Conservation (phyloP, 1,139 yeast species). For the Kurtzmaniella quercitrusa region DNA sequence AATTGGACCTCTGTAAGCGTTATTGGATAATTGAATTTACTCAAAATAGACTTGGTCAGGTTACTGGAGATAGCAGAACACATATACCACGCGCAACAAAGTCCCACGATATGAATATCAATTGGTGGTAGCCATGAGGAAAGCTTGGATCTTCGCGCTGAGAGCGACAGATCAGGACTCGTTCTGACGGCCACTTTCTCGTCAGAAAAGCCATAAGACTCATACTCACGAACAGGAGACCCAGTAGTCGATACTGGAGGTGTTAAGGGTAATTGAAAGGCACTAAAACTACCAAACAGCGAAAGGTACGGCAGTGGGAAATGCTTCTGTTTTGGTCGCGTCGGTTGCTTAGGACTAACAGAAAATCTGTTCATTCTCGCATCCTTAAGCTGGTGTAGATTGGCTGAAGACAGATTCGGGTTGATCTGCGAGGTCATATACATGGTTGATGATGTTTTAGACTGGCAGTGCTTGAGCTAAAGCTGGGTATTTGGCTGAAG, state of each 20-base stretch:
- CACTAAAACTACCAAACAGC: constrained; percentile 5
- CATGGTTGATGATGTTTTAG: constrained; percentile 1
- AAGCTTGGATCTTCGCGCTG: not conserved
- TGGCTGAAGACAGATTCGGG: constrained; percentile 29
- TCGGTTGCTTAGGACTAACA: not conserved
- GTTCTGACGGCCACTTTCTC: constrained; percentile 2
- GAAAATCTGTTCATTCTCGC: constrained; percentile 1
- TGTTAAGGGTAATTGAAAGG: constrained; percentile 24
- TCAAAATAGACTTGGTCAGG: constrained; percentile 71
- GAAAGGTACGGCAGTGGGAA: constrained; percentile 3
- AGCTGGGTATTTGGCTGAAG: not conserved
- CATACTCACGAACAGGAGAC: constrained; percentile 25
- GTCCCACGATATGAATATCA: constrained; percentile 24
- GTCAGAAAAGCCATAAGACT: constrained; percentile 5
- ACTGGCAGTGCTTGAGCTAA: not conserved
- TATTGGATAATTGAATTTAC: constrained; percentile 69
- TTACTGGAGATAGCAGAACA: constrained; percentile 81
- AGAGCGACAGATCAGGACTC: not conserved
- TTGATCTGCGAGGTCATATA: constrained; percentile 16
- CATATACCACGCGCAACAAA: constrained; percentile 76
- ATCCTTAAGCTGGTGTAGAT: constrained; percentile 10
- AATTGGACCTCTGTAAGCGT: constrained; percentile 86
- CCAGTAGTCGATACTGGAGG: constrained; percentile 34
- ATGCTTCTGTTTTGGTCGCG: constrained; percentile 5
- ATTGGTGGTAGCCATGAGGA: constrained; percentile 23